Conservation (phyloP, 306 rosid genomes). For the Begonia fuchsioides region DNA sequence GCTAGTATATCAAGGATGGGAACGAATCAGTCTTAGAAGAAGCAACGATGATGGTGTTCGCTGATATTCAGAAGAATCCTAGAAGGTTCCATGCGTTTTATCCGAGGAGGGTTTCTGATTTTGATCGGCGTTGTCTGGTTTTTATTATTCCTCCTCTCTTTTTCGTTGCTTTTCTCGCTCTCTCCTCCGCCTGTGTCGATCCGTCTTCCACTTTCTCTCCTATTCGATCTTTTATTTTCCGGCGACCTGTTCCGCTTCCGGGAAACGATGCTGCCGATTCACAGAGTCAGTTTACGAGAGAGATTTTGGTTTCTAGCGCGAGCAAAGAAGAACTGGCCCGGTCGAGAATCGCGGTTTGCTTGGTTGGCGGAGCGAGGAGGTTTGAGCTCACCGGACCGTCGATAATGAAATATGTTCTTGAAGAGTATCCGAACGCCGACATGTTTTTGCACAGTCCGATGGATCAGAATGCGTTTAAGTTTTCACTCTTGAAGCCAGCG, state of each 20-base stretch:
- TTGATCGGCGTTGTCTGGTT: slow-evolving; percentile 38
- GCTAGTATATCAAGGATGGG: too few species aligned
- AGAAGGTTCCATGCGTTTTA: slow-evolving; percentile 12
- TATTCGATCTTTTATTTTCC: slow-evolving; percentile 20
- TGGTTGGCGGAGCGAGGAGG: slow-evolving; percentile 93
- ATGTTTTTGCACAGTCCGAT: slow-evolving; percentile 61
- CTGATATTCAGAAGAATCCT: slow-evolving; percentile 16
- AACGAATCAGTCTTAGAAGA: too few species aligned
- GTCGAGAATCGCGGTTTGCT: slow-evolving; percentile 72
- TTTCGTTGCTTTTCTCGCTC: slow-evolving; percentile 27
- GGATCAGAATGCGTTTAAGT: slow-evolving; percentile 47
- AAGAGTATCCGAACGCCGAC: slow-evolving; percentile 65
- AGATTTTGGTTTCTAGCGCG: too few species aligned
- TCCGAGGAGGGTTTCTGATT: slow-evolving; percentile 17
- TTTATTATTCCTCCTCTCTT: slow-evolving; percentile 33
- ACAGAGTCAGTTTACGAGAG: slow-evolving; percentile 1
- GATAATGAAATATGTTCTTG: slow-evolving; percentile 36
- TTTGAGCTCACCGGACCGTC: slow-evolving; percentile 93
- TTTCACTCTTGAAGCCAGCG: slow-evolving; percentile 47
- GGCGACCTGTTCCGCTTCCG: slow-evolving; percentile 10
- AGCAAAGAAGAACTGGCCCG: slow-evolving; percentile 28
- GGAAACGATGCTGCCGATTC: background rate
- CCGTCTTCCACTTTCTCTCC: slow-evolving; percentile 20
- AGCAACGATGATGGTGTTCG: too few species aligned
- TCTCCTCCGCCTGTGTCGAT: slow-evolving; percentile 16